Conservation (phyloP, 768 basidiomycete species). For the Russula compacta region DNA sequence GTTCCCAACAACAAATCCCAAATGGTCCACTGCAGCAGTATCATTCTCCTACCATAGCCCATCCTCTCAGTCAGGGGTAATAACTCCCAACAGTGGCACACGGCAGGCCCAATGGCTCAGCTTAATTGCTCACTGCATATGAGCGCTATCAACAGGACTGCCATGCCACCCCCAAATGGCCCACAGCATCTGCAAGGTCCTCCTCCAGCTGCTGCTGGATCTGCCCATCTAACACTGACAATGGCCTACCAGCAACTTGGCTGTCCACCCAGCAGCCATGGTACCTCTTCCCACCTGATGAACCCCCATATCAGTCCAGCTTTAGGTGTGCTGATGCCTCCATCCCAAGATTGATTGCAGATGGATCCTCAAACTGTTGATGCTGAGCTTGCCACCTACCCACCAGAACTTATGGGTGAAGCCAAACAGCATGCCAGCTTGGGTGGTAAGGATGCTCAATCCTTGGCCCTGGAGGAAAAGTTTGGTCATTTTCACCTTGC, state of each 20-base stretch:
- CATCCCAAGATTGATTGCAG: conserved; percentile 22
- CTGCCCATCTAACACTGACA: conserved; percentile 33
- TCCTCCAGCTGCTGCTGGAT: conserved; percentile 26
- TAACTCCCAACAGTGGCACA: conserved; percentile 26
- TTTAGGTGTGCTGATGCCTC: conserved; percentile 38
- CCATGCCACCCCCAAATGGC: conserved; percentile 44
- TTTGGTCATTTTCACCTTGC: conserved; percentile 28
- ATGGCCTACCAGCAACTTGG: conserved; percentile 36
- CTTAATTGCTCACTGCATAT: conserved; percentile 48
- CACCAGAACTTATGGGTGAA: conserved; percentile 26
- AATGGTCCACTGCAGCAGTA: conserved; percentile 46
- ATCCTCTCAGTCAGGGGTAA: conserved; percentile 42
- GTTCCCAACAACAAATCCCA: conserved; percentile 36
- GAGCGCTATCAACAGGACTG: conserved; percentile 29
- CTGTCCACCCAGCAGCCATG: conserved; percentile 54
- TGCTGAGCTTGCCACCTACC: conserved; percentile 36
- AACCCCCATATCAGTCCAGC: conserved; percentile 51
- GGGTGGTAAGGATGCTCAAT: conserved; percentile 36
- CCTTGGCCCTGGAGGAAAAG: conserved; percentile 50
- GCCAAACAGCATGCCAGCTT: conserved; percentile 38
- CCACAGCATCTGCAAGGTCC: conserved; percentile 31
- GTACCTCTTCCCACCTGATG: conserved; percentile 29
- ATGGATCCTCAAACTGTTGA: conserved; percentile 27
- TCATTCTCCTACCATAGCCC: conserved; percentile 57
- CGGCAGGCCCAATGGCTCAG: conserved; percentile 36